Base-by-base conservation (phyloP, 768 basidiomycete species). In the Xerocomellus amylosporus region DNA sequence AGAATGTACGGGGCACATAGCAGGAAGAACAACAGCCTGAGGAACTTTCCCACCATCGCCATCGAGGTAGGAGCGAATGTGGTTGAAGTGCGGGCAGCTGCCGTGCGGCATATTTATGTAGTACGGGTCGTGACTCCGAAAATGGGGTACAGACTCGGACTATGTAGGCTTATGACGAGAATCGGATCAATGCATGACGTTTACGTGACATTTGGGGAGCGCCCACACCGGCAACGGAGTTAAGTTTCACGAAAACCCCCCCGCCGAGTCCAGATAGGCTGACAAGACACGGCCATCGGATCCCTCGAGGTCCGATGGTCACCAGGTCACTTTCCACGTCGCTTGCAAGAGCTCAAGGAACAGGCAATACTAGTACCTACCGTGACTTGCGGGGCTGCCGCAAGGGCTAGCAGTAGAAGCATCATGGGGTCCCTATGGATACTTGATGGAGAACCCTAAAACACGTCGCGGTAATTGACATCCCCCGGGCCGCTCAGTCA, bases 1-100 rank as follows among this genome's bases (percentile, higher is more conserved):
- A 60, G 13, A 38, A 48, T 49, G 44, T 36, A 39, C 20, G 58
- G 55, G 15, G 28, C 49, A 12, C 39, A 43, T 0, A 68, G 46
- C 26, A 70, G 47, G 33, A 68, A 46, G 15, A 58, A 52, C 19
- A 45, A 56, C 39, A 65, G 24, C 19, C 40, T 33, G 46, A 55
- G 41, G 10, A 56, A 14, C 8, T n/a, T 59, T 9, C n/a, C 50
- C 26, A 26, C 56, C 70, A 69, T 71, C 37, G 34, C 22, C 12
- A 6, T 20, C 52, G 30, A 44, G 5, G n/a, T 4, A 46, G 57
- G 47, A 43, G 8, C 36, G 3, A 15, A 13, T 15, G n/a, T n/a
- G 19, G 39, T 46, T 12, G 7, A 49, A 37, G 8, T 20, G 30
- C 28, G 19, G 28, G n/a, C n/a, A 28, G 19, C 20, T 14, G 8